Evolutionary conservation across 768 basidiomycete genomes (phyloP).

Genomic region (Russula compacta): DNA sequence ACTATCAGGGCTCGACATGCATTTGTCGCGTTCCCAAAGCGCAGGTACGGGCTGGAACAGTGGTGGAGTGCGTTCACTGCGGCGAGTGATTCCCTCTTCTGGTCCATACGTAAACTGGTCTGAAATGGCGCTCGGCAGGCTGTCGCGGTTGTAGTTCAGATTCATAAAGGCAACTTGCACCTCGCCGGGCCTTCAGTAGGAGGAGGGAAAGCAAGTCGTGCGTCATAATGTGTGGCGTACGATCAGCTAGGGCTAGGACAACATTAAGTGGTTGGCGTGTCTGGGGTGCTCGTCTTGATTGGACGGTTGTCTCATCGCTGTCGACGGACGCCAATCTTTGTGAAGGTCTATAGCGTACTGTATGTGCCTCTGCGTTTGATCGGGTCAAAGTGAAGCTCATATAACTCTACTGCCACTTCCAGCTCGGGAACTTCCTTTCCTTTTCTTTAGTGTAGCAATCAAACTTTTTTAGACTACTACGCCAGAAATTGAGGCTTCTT

Average conservation of each 20-base stretch:
- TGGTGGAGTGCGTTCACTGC: constrained; percentile 96
- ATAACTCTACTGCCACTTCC: no score
- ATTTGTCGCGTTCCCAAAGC: constrained; percentile 96
- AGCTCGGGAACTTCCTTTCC: no score
- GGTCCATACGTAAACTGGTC: constrained; percentile 3
- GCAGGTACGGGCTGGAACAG: constrained; percentile 77
- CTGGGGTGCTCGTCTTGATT: background rate
- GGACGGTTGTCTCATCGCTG: no score
- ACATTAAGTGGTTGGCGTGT: background rate
- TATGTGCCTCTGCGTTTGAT: no score
- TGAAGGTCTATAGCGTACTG: no score
- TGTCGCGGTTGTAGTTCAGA: constrained; percentile 90
- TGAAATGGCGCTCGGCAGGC: constrained; percentile 38
- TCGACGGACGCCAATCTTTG: no score
- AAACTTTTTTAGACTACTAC: no score
- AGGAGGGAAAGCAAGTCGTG: background rate
- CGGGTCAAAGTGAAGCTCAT: no score
- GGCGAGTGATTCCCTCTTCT: constrained; percentile 45
- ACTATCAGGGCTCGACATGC: constrained; percentile 97
- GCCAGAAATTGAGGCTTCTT: no score
- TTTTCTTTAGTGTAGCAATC: no score
- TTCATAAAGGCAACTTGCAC: constrained; percentile 36
- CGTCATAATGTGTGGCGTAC: background rate
- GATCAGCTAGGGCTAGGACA: background rate
- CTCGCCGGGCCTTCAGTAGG: background rate